Percentiles rank a stretch among this genome's conserved stretches.
Evolutionary conservation across 2,329 filamentous ascomycete genomes (phyloP).

Genomic region (Catunica adiposa): DNA sequence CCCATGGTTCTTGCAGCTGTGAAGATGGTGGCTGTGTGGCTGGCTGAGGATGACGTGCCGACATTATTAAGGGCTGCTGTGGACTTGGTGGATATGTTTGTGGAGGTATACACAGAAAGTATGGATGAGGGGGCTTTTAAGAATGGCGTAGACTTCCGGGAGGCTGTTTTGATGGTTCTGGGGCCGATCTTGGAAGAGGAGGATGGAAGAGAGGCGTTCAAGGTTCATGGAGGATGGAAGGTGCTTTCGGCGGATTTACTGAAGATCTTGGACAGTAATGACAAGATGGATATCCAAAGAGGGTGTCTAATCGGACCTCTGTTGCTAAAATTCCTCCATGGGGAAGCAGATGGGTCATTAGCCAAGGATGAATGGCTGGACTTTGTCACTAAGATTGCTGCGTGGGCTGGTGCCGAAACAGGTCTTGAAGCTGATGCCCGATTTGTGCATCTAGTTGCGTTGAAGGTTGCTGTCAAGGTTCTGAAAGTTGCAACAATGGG

Average conservation of each 20-base stretch:
- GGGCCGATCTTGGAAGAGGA: conserved; percentile 38
- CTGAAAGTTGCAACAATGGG: conserved; percentile 30
- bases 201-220: conserved; percentile 31
- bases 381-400: conserved; percentile 34
- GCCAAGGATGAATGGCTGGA: conserved; percentile 38
- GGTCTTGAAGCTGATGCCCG: conserved; percentile 19
- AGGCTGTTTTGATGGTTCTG: conserved; percentile 40
- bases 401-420: conserved; percentile 27
- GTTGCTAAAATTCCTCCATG: conserved; percentile 30
- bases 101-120: conserved; percentile 38
- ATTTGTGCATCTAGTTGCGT: conserved; percentile 36
- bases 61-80: conserved; percentile 37
- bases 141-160: conserved; percentile 34
- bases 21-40: conserved; percentile 44
- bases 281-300: neutral
- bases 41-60: conserved; percentile 52
- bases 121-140: conserved; percentile 11
- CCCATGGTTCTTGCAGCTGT: conserved; percentile 43
- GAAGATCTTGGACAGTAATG: conserved; percentile 23
- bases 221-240: conserved; percentile 37
- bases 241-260: conserved; percentile 34
- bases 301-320: conserved; percentile 17
- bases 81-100: conserved; percentile 45
- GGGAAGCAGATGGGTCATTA: neutral
- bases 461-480: conserved; percentile 40